Evolutionary conservation across 768 basidiomycete genomes (phyloP).

Genomic region (Lactarius hengduanensis): DNA sequence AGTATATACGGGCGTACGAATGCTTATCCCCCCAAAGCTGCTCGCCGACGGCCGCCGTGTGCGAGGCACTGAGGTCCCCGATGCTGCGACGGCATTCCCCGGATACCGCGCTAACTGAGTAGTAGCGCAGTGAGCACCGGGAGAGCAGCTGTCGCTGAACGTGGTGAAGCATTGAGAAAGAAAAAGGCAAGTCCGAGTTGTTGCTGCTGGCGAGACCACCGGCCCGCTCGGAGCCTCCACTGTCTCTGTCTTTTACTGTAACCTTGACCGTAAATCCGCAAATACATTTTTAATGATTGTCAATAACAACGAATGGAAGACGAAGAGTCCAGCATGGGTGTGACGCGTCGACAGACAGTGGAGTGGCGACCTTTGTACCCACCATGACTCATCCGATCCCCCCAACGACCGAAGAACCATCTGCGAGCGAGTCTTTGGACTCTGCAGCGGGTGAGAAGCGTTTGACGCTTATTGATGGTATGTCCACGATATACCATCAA

Average conservation of each 20-base stretch:
- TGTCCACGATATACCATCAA: neutral
- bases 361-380: neutral
- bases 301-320: neutral
- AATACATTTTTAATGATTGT: neutral
- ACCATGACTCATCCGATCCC: neutral
- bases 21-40: constrained; percentile 24
- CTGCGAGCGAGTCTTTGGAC: neutral
- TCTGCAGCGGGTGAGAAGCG: constrained; percentile 9
- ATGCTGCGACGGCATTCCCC: neutral
- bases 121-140: constrained; percentile 13
- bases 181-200: neutral
- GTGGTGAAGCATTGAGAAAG: constrained; percentile 15
- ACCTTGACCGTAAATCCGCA: neutral
- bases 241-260: neutral
- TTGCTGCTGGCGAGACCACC: neutral
- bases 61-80: neutral
- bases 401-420: neutral
- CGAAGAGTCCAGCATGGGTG: neutral
- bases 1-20: constrained; percentile 12
- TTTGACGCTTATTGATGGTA: constrained; percentile 12
- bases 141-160: constrained; percentile 16
- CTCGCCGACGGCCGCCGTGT: constrained; percentile 17
- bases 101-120: neutral
- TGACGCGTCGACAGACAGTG: neutral
- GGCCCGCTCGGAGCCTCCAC: neutral